These are phyloP conservation scores for Cladosporium colombiae DNA, from an alignment of 2,329 filamentous ascomycete species.

Conservation along the genomic window DNA sequence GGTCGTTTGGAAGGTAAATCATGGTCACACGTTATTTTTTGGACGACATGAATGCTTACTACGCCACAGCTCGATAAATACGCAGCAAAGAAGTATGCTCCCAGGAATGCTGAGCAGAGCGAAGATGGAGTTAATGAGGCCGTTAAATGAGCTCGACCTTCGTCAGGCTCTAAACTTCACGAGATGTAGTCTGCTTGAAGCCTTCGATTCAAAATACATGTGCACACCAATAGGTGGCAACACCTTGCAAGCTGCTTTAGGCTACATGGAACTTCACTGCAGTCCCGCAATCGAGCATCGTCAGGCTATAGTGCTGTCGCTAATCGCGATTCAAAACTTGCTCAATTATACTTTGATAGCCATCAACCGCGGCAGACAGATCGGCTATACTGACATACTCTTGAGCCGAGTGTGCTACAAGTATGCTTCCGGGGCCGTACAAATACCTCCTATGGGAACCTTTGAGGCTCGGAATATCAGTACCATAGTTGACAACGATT, in stretches of 20 bases:
- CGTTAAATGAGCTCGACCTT: not conserved
- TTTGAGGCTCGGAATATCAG: slow-evolving; percentile 75
- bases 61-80: not conserved
- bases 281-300: not conserved
- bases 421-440: slow-evolving; percentile 65
- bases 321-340: not conserved
- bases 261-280: not conserved
- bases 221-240: not conserved
- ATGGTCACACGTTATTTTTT: not conserved
- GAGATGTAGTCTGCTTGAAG: not conserved
- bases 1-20: not conserved
- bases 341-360: slow-evolving; percentile 44
- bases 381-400: slow-evolving; percentile 75
- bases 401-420: slow-evolving; percentile 80
- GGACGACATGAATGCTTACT: not conserved
- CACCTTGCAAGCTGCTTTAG: not conserved
- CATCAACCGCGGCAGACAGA: slow-evolving; percentile 73
- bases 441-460: slow-evolving; percentile 57
- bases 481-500: slow-evolving; percentile 83
- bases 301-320: not conserved
- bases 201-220: not conserved
- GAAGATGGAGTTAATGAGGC: not conserved
- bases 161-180: rapidly evolving
- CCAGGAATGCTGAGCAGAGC: not conserved
- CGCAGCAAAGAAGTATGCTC: not conserved